phyloP scores from a whole-genome alignment of 2,329 filamentous ascomycete species.

The Daldinia sp. region DNA sequence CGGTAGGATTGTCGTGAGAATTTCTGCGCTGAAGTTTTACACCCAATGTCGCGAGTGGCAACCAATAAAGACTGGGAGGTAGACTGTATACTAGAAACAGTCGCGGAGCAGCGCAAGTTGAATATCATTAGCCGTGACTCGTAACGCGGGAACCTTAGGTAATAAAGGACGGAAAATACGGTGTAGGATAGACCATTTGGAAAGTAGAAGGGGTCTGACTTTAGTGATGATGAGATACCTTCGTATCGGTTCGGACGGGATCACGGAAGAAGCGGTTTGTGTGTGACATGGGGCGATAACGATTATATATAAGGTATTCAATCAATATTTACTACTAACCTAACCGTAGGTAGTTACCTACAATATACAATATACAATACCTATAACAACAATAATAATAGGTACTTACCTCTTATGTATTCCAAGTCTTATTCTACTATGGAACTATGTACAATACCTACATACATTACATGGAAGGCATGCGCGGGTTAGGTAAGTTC shows the following conservation, averaged over 20 bases:
- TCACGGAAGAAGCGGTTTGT: neutral
- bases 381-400: no score
- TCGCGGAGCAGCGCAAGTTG: neutral
- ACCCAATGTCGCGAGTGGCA: conserved; percentile 3
- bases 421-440: neutral
- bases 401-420: no score
- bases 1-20: neutral
- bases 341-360: no score
- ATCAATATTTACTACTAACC: no score
- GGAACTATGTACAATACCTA: no score
- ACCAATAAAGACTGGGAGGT: conserved; percentile 1
- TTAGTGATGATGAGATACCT: no score
- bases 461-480: no score
- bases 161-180: neutral
- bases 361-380: no score
- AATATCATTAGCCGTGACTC: neutral
- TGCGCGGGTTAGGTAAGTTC: neutral
- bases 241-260: neutral
- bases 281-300: neutral
- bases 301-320: no score
- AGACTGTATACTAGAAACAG: neutral
- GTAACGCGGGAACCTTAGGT: neutral
- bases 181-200: neutral
- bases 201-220: neutral
- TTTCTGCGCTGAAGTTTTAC: conserved; percentile 5